These are phyloP conservation scores for Epichloe elymi DNA, from an alignment of 2,329 filamentous ascomycete genomes.

Conservation along the genomic window DNA sequence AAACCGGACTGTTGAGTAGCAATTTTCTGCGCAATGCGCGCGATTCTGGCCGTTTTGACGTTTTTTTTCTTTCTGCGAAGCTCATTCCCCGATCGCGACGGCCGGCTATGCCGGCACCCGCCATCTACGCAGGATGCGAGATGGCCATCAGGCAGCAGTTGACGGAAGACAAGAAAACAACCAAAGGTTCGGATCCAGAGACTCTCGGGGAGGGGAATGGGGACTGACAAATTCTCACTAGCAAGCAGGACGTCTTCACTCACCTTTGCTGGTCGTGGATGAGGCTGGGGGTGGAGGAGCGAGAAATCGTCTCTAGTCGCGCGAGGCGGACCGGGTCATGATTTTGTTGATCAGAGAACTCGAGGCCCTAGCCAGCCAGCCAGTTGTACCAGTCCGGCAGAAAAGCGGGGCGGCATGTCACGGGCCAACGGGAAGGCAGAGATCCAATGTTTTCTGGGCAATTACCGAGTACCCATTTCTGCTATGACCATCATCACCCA, in stretches of 20 bases:
- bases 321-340: constrained; percentile 11
- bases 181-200: not conserved
- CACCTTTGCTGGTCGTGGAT: constrained; percentile 8
- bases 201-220: not conserved
- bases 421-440: constrained; percentile 8
- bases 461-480: no score
- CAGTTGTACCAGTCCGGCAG: constrained; percentile 1
- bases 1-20: not conserved
- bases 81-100: not conserved
- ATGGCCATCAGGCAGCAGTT: not conserved
- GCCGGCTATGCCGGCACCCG: not conserved
- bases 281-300: constrained; percentile 9
- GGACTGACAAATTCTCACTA: not conserved
- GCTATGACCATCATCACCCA: no score
- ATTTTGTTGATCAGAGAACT: constrained; percentile 12
- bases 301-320: constrained; percentile 8
- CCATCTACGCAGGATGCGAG: not conserved
- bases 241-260: not conserved
- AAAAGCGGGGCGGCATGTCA: constrained; percentile 11
- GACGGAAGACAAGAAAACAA: not conserved
- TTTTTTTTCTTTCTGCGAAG: not conserved
- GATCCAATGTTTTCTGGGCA: no score
- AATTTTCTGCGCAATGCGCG: not conserved
- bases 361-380: constrained; percentile 2
- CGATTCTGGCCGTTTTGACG: not conserved